phyloP scores from a whole-genome alignment of 179 eudicot genomes.

The Nepenthes alata region DNA sequence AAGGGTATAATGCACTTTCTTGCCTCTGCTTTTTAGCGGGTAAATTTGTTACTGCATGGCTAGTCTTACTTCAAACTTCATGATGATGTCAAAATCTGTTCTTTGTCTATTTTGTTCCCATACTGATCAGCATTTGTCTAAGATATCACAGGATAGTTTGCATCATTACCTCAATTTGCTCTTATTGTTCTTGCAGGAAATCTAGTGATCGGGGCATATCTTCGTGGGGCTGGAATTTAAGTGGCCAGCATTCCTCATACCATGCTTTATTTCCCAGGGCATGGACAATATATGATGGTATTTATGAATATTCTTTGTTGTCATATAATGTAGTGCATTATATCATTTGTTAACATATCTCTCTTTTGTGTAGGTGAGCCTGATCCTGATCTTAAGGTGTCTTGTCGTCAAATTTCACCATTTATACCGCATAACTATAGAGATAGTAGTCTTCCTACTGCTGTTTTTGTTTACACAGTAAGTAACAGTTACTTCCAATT shows the following conservation, averaged over 20 bases:
- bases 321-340: background rate
- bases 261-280: slow-evolving; percentile 97
- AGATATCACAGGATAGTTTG: no score
- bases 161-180: slow-evolving; percentile 7
- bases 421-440: slow-evolving; percentile 90
- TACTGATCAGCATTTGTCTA: no score
- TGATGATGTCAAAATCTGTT: no score
- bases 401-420: slow-evolving; percentile 98
- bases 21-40: no score
- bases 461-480: slow-evolving; percentile 96
- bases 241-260: slow-evolving; percentile 95
- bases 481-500: slow-evolving; percentile 9
- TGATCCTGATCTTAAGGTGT: slow-evolving; percentile 89
- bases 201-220: slow-evolving; percentile 68
- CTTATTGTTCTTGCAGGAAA: slow-evolving; percentile 38
- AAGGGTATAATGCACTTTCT: no score
- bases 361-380: slow-evolving; percentile 64
- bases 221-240: slow-evolving; percentile 99
- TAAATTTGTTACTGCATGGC: no score
- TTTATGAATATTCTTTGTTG: background rate
- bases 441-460: slow-evolving; percentile 93
- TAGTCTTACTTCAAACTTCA: no score
- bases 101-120: no score
- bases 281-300: slow-evolving; percentile 98
- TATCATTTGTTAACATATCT: slow-evolving; percentile 1